Evolutionary conservation across 73 alveolate species (phyloP), one percentile per base, ranked within the genome.

Genomic region (Paramecium sonneborni): DNA sequence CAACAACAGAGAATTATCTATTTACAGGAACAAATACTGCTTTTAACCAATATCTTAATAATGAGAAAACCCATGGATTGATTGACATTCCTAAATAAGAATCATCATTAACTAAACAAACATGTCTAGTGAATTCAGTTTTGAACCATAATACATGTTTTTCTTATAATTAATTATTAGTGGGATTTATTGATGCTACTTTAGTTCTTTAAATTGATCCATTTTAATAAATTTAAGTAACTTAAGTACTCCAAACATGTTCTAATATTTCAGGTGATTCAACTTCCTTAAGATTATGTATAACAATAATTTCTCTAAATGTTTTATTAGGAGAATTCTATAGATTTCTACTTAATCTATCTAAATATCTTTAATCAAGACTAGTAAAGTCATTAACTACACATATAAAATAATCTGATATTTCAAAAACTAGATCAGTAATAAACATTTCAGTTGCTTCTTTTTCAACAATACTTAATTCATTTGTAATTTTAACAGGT

Each of bases 381-480:
- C 92, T 43, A 0, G 96, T 92, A 41, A 62, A 92, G 68, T 92
- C 96, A 87, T 92, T 92, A 32, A 92, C 96, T 10, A 92, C 96
- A 44, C 92, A 86, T 14, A 92, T 92, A 58, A 92, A 92, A 48
- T 79, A 92, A 68, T 92, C 96, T 62, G 94, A 85, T 41, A 92
- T 68, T 26, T 79, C 92, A 85, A 92, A 92, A 26, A 92, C 93
- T 23, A 85, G 32, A 20, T 92, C 96, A 12, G 52, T 55, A 20
- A 92, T 85, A 30, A 85, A 72, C 46, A 58, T 88, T 86, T 92
- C 96, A 3, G 96, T 62, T 6, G 92, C 94, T 28, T 92, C 93
- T 32, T 92, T 92, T 72, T 69, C 89, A 6, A 74, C 92, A n/a
- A 92, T 85, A 18, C 92, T 62, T 10, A 72, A 55, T 35, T 92